Conservation (phyloP, 257 asterid species). For the Lycium barbarum region DNA sequence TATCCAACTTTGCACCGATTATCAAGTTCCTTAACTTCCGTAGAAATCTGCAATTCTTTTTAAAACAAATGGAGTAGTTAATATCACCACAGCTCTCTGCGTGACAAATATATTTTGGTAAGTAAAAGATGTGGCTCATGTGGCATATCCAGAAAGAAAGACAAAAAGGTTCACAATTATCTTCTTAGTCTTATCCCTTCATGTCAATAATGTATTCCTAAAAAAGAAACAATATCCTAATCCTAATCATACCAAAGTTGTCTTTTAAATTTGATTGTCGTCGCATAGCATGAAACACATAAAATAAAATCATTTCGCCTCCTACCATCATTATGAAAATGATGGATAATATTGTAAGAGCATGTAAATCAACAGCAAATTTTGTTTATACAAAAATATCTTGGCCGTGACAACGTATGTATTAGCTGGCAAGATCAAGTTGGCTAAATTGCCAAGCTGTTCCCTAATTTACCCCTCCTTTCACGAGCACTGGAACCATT, state of each 20-base stretch:
- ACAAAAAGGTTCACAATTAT: not conserved
- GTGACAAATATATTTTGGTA: not conserved
- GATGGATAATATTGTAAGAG: not conserved
- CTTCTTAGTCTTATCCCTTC: not conserved
- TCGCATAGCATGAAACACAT: not conserved
- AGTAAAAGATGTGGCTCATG: not conserved
- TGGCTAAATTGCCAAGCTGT: not conserved
- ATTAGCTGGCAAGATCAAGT: not conserved
- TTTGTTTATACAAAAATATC: not conserved
- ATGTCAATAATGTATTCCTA: not conserved
- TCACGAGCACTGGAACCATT: not conserved
- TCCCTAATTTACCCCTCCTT: not conserved
- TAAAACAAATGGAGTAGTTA: not conserved
- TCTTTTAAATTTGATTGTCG: not conserved
- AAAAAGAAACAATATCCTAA: conserved; percentile 11
- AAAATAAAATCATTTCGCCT: not conserved
- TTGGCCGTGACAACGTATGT: not conserved
- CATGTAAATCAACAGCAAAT: not conserved
- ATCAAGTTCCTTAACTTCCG: not conserved
- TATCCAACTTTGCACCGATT: not conserved
- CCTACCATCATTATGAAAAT: not conserved
- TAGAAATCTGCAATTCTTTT: not conserved
- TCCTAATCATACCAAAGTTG: not conserved
- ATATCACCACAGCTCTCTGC: not conserved
- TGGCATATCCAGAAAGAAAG: not conserved